Conservation (phyloP, 2,329 filamentous ascomycete species). For the Colletotrichum musicola region DNA sequence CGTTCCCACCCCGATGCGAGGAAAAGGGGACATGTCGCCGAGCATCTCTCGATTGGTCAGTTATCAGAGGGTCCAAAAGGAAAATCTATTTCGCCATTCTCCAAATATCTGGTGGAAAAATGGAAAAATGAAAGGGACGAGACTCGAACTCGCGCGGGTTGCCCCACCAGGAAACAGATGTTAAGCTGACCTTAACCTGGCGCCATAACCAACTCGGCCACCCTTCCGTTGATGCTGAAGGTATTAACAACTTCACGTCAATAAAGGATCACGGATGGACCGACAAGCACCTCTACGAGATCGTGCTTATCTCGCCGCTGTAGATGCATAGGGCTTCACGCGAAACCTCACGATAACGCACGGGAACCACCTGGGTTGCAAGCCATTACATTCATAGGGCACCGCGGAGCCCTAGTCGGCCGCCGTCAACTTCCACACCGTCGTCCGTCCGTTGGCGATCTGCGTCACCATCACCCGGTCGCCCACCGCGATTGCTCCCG, state of each 20-base stretch:
- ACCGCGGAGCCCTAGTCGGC: not conserved
- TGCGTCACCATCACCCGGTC: constrained; percentile 30
- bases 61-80: not conserved
- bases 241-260: too few relatives aligned
- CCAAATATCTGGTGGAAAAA: not conserved
- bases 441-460: constrained; percentile 24
- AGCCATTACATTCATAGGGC: not conserved
- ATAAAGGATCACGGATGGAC: not conserved
- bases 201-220: constrained; percentile 40
- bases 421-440: constrained; percentile 31
- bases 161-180: constrained; percentile 39
- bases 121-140: constrained; percentile 29
- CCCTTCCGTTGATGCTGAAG: constrained; percentile 28
- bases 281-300: not conserved
- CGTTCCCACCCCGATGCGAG: constrained; percentile 3
- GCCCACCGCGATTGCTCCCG: constrained; percentile 9
- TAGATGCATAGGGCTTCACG: not conserved
- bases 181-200: constrained; percentile 40
- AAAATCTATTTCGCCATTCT: not conserved
- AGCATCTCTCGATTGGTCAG: not conserved
- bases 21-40: constrained; percentile 4
- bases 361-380: not conserved
- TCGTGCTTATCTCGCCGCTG: not conserved
- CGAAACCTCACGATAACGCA: not conserved
- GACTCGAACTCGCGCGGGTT: constrained; percentile 40